Evolutionary conservation across 78 protist species (phyloP).

Genomic region (Protostelium mycophagum): DNA sequence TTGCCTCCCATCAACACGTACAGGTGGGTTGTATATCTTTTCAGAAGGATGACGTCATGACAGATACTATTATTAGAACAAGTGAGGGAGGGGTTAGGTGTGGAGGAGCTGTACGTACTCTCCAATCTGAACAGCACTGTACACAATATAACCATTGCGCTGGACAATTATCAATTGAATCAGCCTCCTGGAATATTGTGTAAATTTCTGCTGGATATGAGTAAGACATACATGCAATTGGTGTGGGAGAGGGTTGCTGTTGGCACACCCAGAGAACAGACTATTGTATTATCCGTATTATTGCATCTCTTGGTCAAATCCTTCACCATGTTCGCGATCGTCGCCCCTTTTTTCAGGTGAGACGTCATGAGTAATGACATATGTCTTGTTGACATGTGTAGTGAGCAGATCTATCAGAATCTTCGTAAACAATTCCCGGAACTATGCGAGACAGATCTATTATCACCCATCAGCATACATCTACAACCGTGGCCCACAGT

Average conservation of each 20-base stretch:
- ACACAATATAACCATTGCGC: not conserved
- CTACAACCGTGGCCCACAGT: not conserved
- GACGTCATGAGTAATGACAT: no score
- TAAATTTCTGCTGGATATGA: constrained; percentile 5
- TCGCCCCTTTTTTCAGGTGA: not conserved
- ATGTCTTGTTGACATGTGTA: not conserved
- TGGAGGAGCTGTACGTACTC: constrained; percentile 5
- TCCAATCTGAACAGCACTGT: constrained; percentile 10
- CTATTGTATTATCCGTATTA: not conserved
- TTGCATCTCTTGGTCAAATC: not conserved
- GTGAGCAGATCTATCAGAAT: not conserved
- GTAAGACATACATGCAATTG: constrained; percentile 8
- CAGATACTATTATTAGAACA: not conserved
- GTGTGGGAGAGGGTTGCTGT: not conserved
- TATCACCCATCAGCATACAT: constrained; percentile 3
- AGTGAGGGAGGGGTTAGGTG: not conserved
- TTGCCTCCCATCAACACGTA: not conserved
- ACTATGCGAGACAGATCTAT: not conserved
- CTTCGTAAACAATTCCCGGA: not conserved
- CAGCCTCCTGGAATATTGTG: not conserved
- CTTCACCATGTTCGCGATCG: constrained; percentile 7
- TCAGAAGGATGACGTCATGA: not conserved
- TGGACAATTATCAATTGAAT: not conserved
- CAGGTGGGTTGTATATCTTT: not conserved
- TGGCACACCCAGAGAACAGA: not conserved